phyloP scores from a whole-genome alignment of 805 yeast species.

The Candida saitoana region DNA sequence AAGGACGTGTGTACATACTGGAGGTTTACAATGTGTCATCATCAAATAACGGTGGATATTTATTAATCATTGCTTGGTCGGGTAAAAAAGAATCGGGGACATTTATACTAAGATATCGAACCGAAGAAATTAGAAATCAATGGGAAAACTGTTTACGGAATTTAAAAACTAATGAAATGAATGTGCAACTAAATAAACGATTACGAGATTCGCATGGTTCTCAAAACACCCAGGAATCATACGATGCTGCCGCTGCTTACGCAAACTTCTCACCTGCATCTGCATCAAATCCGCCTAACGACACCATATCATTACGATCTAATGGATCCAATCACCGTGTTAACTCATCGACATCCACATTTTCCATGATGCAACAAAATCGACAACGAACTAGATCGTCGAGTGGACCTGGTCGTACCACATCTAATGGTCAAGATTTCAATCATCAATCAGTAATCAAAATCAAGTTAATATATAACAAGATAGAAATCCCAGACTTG shows the following conservation, averaged over 20 bases:
- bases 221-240: slow-evolving; percentile 20
- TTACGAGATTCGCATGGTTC: slow-evolving; percentile 30
- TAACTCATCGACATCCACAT: slow-evolving; percentile 39
- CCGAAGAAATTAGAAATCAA: slow-evolving; percentile 76
- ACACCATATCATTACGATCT: slow-evolving; percentile 19
- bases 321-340: slow-evolving; percentile 33
- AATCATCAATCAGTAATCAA: slow-evolving; percentile 11
- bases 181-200: slow-evolving; percentile 32
- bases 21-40: slow-evolving; percentile 46
- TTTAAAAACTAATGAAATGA: slow-evolving; percentile 42
- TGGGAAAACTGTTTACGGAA: slow-evolving; percentile 71
- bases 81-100: slow-evolving; percentile 84
- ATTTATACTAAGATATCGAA: slow-evolving; percentile 74
- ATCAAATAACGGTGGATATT: slow-evolving; percentile 44
- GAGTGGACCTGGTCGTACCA: background rate
- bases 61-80: slow-evolving; percentile 70
- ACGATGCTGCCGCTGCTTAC: slow-evolving; percentile 12
- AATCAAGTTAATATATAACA: slow-evolving; percentile 32
- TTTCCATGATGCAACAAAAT: slow-evolving; percentile 39
- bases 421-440: slow-evolving; percentile 11
- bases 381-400: slow-evolving; percentile 20
- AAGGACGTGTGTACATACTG: slow-evolving; percentile 78
- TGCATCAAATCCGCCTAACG: background rate
- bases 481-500: slow-evolving; percentile 23
- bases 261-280: slow-evolving; percentile 10